These are phyloP conservation scores for Astrothelium subdiscretum DNA, from an alignment of 495 filamentous ascomycete genomes.

Conservation along the genomic window DNA sequence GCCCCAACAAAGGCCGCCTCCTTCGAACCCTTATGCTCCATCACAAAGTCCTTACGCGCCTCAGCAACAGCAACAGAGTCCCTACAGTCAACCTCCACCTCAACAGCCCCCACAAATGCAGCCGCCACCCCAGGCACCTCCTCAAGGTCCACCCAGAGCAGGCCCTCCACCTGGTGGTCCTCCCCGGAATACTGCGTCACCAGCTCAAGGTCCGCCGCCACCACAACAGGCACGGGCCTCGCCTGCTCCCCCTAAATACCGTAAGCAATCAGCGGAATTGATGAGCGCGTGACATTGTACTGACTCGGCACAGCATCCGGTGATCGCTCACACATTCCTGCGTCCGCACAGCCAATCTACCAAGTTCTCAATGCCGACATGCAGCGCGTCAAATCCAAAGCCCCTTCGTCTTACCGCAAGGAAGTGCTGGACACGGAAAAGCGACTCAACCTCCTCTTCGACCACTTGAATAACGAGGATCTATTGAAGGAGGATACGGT, in stretches of 20 bases:
- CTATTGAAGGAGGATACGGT: constrained; percentile 75
- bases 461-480: constrained; percentile 92
- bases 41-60: constrained; percentile 10
- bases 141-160: constrained; percentile 37
- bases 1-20: constrained; percentile 24
- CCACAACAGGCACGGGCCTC: constrained; percentile 16
- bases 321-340: constrained; percentile 82
- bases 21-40: constrained; percentile 25
- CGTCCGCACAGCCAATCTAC: constrained; percentile 60
- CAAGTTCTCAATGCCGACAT: constrained; percentile 76
- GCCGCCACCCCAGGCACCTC: constrained; percentile 30
- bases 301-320: constrained; percentile 45
- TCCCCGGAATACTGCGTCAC: constrained; percentile 6
- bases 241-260: constrained; percentile 42
- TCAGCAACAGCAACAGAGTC: constrained; percentile 36
- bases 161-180: constrained; percentile 20
- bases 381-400: constrained; percentile 71
- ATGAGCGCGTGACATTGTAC: background rate
- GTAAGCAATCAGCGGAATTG: constrained; percentile 32
- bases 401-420: constrained; percentile 66
- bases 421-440: constrained; percentile 92
- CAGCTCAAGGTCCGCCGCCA: constrained; percentile 32
- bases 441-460: constrained; percentile 79
- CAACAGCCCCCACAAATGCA: constrained; percentile 26
- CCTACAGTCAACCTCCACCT: constrained; percentile 26